These are phyloP conservation scores for Cladophialophora immunda DNA, from an alignment of 2,329 filamentous ascomycete genomes.

Conservation along the genomic window DNA sequence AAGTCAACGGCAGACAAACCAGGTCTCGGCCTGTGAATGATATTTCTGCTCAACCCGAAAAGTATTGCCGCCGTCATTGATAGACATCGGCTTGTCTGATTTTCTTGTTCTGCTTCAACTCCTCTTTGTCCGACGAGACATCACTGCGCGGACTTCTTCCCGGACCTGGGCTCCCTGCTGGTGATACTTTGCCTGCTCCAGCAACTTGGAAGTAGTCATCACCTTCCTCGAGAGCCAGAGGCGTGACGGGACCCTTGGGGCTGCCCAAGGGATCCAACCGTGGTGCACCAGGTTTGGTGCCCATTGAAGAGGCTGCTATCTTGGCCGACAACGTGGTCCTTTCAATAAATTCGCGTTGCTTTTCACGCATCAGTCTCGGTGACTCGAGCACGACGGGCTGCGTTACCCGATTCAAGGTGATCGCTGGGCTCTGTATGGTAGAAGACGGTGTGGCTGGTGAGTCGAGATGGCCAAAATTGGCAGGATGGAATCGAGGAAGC, in stretches of 20 bases:
- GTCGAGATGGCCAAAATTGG: constrained; percentile 49
- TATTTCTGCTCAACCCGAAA: neutral
- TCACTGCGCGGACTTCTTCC: constrained; percentile 33
- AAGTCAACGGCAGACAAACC: neutral
- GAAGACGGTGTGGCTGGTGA: constrained; percentile 46
- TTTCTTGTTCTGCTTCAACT: constrained; percentile 30
- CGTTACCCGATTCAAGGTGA: constrained; percentile 37
- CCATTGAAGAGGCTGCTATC: constrained; percentile 41
- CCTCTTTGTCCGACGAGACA: constrained; percentile 32
- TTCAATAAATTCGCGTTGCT: constrained; percentile 55
- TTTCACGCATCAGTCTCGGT: constrained; percentile 50
- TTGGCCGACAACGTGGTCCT: constrained; percentile 45
- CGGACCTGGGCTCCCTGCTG: constrained; percentile 44
- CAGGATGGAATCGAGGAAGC: constrained; percentile 57
- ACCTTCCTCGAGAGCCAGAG: constrained; percentile 50
- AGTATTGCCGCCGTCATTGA: constrained; percentile 20
- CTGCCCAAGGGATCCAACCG: constrained; percentile 56
- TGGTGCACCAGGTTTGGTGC: constrained; percentile 53
- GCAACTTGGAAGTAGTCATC: constrained; percentile 48
- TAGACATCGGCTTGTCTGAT: constrained; percentile 34
- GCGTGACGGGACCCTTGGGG: constrained; percentile 55
- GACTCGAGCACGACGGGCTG: constrained; percentile 44
- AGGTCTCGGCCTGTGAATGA: neutral
- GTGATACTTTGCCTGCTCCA: constrained; percentile 37
- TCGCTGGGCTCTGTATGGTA: constrained; percentile 43